Conservation (phyloP, 257 asterid species). For the Salvia hispanica region DNA sequence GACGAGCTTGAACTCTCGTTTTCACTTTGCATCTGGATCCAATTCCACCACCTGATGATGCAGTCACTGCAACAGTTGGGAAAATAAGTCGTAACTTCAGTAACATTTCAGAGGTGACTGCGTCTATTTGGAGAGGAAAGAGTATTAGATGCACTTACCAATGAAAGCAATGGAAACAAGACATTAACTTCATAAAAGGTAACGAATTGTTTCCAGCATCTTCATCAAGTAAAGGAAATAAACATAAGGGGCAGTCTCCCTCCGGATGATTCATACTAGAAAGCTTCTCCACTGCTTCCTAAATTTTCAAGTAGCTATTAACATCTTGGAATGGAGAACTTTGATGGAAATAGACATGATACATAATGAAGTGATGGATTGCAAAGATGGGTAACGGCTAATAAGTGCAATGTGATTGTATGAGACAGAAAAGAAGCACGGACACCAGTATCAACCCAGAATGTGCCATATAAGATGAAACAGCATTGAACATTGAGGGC, state of each 20-base stretch:
- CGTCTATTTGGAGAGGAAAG: neutral
- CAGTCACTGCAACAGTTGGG: constrained; percentile 62
- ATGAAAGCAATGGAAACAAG: constrained; percentile 98
- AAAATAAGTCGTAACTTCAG: constrained; percentile 5
- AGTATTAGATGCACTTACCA: constrained; percentile 50
- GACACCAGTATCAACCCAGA: constrained; percentile 11
- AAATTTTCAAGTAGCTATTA: constrained; percentile 34
- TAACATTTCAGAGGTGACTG: neutral
- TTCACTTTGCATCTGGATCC: constrained; percentile 53
- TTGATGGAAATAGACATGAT: constrained; percentile 1
- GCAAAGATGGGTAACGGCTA: constrained; percentile 5
- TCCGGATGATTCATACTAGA: constrained; percentile 93
- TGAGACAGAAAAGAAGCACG: constrained; percentile 10
- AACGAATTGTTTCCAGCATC: constrained; percentile 43
- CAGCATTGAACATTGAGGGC: neutral
- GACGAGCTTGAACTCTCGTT: constrained; percentile 43
- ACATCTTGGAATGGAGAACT: constrained; percentile 20
- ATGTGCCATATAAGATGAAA: constrained; percentile 3
- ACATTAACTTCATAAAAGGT: constrained; percentile 96
- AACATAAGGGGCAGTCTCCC: constrained; percentile 86
- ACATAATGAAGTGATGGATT: constrained; percentile 7
- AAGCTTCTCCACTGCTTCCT: constrained; percentile 97
- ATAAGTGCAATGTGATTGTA: neutral
- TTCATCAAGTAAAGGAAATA: constrained; percentile 78
- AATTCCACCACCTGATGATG: constrained; percentile 87